A percentile compares a stretch with the other conserved stretches of the same genome.
Evolutionary conservation across 1,284 basidiomycete genomes (phyloP).

Genomic region (Athelia sp.): DNA sequence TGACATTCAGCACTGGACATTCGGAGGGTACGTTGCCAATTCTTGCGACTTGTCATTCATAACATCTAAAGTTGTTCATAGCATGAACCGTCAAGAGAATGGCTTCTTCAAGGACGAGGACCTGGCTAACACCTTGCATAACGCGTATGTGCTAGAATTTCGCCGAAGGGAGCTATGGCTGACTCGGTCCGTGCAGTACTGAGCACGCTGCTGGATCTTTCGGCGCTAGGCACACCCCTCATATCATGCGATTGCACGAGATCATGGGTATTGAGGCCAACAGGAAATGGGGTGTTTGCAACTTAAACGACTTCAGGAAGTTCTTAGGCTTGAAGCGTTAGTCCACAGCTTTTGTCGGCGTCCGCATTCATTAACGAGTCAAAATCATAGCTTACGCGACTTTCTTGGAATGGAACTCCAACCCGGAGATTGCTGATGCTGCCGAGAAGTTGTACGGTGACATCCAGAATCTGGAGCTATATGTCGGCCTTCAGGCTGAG

Average conservation of each 20-base stretch:
- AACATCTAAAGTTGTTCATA: slow-evolving; percentile 20
- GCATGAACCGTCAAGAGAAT: slow-evolving; percentile 58
- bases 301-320: slow-evolving; percentile 82
- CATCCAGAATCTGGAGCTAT: slow-evolving; percentile 79
- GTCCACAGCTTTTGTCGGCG: slow-evolving; percentile 11
- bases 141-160: slow-evolving; percentile 46
- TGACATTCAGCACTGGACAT: slow-evolving; percentile 61
- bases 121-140: slow-evolving; percentile 63
- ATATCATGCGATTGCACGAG: slow-evolving; percentile 72
- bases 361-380: neutral
- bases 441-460: slow-evolving; percentile 76
- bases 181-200: slow-evolving; percentile 38
- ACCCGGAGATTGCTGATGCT: slow-evolving; percentile 63
- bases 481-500: slow-evolving; percentile 70
- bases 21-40: slow-evolving; percentile 43
- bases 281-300: slow-evolving; percentile 78
- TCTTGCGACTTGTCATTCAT: slow-evolving; percentile 5
- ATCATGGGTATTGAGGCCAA: slow-evolving; percentile 80
- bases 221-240: slow-evolving; percentile 73
- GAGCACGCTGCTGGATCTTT: slow-evolving; percentile 74
- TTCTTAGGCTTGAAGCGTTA: slow-evolving; percentile 72
- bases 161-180: slow-evolving; percentile 1
- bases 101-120: slow-evolving; percentile 68
- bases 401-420: slow-evolving; percentile 82
- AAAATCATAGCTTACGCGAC: slow-evolving; percentile 43